Evolutionary conservation across 257 asterid species (phyloP).

Genomic region (Fraxinus pennsylvanica): DNA sequence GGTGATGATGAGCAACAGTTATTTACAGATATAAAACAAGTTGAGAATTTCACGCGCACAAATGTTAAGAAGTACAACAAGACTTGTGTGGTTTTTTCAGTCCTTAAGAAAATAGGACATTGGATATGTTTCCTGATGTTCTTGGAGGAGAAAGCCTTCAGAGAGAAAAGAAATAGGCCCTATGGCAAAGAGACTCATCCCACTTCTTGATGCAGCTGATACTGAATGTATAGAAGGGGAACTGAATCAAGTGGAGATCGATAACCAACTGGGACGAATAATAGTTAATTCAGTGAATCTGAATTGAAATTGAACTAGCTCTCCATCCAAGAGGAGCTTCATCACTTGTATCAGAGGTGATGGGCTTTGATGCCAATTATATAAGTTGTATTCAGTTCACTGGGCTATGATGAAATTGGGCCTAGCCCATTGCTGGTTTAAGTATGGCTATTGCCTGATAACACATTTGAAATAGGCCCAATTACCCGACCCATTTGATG

Average conservation of each 20-base stretch:
- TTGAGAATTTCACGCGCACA: slow-evolving; percentile 12
- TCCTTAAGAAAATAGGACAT: slow-evolving; percentile 22
- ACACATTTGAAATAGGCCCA: too few species aligned
- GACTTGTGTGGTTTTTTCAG: background rate
- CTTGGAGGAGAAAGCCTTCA: slow-evolving; percentile 26
- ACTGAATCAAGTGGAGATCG: slow-evolving; percentile 25
- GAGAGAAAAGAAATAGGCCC: slow-evolving; percentile 25
- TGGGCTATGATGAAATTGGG: too few species aligned
- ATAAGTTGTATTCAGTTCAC: too few species aligned
- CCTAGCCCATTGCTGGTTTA: too few species aligned
- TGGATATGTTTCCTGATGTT: slow-evolving; percentile 28
- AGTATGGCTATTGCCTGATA: too few species aligned
- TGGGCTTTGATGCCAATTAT: too few species aligned
- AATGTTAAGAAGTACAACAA: slow-evolving; percentile 13
- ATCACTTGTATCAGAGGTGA: slow-evolving; percentile 41
- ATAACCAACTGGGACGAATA: background rate
- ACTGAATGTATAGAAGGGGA: background rate
- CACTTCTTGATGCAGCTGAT: slow-evolving; percentile 49
- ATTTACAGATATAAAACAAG: slow-evolving; percentile 29
- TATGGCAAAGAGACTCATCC: slow-evolving; percentile 47
- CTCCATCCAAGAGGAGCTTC: slow-evolving; percentile 47
- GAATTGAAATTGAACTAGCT: slow-evolving; percentile 28
- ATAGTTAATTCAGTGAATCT: slow-evolving; percentile 10
- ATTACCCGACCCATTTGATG: too few species aligned
- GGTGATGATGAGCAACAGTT: slow-evolving; percentile 30